Conservation (phyloP, 768 basidiomycete species). For the Kwoniella botswanensis region DNA sequence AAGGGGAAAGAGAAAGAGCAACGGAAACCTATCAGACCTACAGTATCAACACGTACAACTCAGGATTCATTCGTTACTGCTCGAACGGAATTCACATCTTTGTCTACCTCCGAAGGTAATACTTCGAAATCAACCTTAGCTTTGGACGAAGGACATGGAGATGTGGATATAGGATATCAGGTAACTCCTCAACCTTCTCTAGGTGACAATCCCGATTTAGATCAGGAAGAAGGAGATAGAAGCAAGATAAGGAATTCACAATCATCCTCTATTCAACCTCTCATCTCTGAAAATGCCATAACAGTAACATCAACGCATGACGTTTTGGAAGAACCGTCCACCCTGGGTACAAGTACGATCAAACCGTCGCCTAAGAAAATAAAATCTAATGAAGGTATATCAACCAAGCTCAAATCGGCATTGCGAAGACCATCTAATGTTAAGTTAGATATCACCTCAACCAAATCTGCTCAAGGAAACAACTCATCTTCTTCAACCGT, state of each 20-base stretch:
- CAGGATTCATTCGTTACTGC: slow-evolving; percentile 53
- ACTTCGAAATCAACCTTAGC: slow-evolving; percentile 22
- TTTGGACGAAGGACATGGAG: background rate
- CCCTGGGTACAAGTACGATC: background rate
- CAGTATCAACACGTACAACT: slow-evolving; percentile 31
- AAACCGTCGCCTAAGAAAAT: background rate
- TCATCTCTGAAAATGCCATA: slow-evolving; percentile 5
- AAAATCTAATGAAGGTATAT: slow-evolving; percentile 6
- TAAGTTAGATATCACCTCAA: background rate
- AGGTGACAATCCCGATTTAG: background rate
- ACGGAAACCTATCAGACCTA: slow-evolving; percentile 21
- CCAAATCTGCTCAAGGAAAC: slow-evolving; percentile 9
- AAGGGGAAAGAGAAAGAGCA: background rate
- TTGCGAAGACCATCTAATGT: slow-evolving; percentile 23
- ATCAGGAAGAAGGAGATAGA: background rate
- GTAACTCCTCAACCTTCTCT: slow-evolving; percentile 7
- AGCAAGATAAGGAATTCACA: slow-evolving; percentile 20
- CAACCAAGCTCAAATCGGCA: slow-evolving; percentile 42
- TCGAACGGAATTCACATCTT: slow-evolving; percentile 31
- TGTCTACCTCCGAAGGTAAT: slow-evolving; percentile 1
- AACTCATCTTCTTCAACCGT: background rate
- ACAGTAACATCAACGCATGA: background rate
- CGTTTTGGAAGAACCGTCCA: background rate
- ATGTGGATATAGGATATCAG: slow-evolving; percentile 11
- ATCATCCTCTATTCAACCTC: slow-evolving; percentile 35